Conservation (phyloP, 805 yeast genomes). For the Cyberlindnera amylophila region DNA sequence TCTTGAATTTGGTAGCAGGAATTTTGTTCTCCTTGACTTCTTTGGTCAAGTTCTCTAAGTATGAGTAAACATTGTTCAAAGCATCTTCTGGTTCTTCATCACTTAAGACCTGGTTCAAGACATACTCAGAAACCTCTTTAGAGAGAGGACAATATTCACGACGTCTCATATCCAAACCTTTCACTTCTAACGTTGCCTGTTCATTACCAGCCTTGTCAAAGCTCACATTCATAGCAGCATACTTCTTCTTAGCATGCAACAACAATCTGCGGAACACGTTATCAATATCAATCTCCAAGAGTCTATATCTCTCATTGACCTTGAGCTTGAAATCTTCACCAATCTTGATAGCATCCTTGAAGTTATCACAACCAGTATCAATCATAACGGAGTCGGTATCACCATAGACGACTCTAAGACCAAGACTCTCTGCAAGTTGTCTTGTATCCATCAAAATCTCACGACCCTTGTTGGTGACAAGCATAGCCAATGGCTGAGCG, state of each 20-base stretch:
- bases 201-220: conserved; percentile 52
- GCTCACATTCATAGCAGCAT: conserved; percentile 80
- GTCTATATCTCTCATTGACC: conserved; percentile 84
- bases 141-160: conserved; percentile 95
- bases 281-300: conserved; percentile 92
- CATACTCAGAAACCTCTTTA: conserved; percentile 77
- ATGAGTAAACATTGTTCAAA: conserved; percentile 63
- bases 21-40: conserved; percentile 60
- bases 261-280: conserved; percentile 82
- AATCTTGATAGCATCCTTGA: conserved; percentile 69
- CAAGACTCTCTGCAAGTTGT: conserved; percentile 83
- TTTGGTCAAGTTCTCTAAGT: conserved; percentile 56
- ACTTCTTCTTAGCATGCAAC: conserved; percentile 93
- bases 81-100: conserved; percentile 77
- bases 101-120: conserved; percentile 65
- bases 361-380: conserved; percentile 73
- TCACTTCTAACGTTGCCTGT: conserved; percentile 69
- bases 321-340: conserved; percentile 81
- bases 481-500: conserved; percentile 93
- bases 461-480: conserved; percentile 92
- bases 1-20: conserved; percentile 64
- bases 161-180: conserved; percentile 95
- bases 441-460: conserved; percentile 92
- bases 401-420: conserved; percentile 88
- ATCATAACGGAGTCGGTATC: conserved; percentile 99